Evolutionary conservation across 2,329 filamentous ascomycete genomes (phyloP), one percentile per base, ranked within the genome.

Genomic region (Rhynchosporium secalis): DNA sequence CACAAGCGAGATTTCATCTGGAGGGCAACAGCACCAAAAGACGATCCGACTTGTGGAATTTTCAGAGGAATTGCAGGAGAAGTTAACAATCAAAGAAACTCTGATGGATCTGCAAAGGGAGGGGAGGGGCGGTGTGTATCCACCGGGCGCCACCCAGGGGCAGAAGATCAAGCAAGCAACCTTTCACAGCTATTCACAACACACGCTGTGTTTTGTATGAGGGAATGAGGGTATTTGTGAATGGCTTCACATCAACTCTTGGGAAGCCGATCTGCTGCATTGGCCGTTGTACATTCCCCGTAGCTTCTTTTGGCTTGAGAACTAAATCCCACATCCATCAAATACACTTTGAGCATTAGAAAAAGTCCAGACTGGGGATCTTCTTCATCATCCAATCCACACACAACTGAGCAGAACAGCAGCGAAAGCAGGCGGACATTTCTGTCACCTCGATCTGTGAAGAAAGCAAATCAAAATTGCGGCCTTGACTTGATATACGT

Each of bases 281-380:
- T 66, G 58, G 58, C 56, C 40, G 12, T 7, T 20, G 12, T n/a
- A 51, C 10, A 46, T 43, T 57, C 69, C 69, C 57, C 8, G 65
- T 61, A 61, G 36, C 13, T 43, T 51, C 36, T 58, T 20, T 20
- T 20, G 1, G 20, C 20, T 20, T 20, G 20, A 20, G 20, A 58
- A 69, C 66, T 57, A 69, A 69, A 58, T 69, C 58, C 59, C 68
- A 70, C 68, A 68, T 62, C 20, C 31, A 31, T 38, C 36, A 15
- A n/a, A 52, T 20, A 20, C 20, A 20, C 20, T 20, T 20, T 20
- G 20, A 20, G 20, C 56, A 40, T 31, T 48, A 41, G 60, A 57
- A 58, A n/a, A 57, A 54, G 36, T 31, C 46, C 20, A 33, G 58
- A n/a, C 20, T 46, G 38, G 15, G 29, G 40, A 26, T 12, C 6